These are phyloP conservation scores for Russula compacta DNA, from an alignment of 768 basidiomycete genomes.

Conservation along the genomic window DNA sequence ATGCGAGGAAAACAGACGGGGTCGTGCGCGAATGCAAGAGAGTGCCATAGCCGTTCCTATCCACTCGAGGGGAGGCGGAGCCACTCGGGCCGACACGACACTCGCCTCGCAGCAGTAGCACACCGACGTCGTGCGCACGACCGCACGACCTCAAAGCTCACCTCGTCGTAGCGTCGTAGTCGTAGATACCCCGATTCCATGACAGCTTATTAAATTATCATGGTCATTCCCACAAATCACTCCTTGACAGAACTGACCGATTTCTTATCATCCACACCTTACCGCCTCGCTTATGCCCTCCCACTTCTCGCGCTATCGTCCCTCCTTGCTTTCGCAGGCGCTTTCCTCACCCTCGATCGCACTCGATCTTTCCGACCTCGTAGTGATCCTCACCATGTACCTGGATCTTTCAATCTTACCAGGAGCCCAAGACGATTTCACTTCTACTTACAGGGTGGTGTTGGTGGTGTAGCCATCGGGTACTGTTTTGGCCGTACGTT, in stretches of 20 bases:
- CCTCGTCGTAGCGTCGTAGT: not conserved
- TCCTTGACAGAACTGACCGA: slow-evolving; percentile 12
- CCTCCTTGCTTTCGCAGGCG: slow-evolving; percentile 54
- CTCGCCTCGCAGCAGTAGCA: no score
- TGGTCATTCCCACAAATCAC: slow-evolving; percentile 3
- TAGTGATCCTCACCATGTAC: slow-evolving; percentile 28
- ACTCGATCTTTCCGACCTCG: slow-evolving; percentile 50
- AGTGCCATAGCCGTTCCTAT: not conserved
- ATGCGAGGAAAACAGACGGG: not conserved
- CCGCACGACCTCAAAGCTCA: no score
- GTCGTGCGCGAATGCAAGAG: not conserved
- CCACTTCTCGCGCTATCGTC: slow-evolving; percentile 54
- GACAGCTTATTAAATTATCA: not conserved
- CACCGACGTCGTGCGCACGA: no score
- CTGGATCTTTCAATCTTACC: slow-evolving; percentile 10
- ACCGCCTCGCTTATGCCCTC: slow-evolving; percentile 46
- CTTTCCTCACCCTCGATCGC: slow-evolving; percentile 63
- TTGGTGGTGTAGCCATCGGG: slow-evolving; percentile 52
- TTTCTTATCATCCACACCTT: slow-evolving; percentile 41
- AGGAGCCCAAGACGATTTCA: slow-evolving; percentile 24
- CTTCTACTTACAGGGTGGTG: slow-evolving; percentile 47
- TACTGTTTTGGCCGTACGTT: slow-evolving; percentile 53
- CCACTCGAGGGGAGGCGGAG: no score
- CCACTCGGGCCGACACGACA: not conserved
- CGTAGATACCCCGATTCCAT: not conserved